Percentiles rank a stretch among this genome's conserved stretches.
Conservation (phyloP, 2,329 filamentous ascomycete species). For the Akanthomyces dipterigenus region DNA sequence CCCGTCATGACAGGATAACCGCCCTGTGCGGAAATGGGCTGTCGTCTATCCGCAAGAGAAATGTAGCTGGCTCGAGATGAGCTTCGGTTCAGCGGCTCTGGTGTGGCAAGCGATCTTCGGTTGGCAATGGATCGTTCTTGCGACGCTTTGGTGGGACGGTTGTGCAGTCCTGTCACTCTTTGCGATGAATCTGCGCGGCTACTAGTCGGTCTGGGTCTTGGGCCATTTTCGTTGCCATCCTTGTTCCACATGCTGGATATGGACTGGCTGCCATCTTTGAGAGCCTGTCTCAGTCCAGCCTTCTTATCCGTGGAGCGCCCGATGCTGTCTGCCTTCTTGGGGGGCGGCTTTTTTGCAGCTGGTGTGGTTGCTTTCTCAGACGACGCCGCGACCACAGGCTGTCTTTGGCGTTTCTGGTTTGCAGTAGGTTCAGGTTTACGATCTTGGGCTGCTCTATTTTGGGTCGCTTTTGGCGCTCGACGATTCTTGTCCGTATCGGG, state of each 20-base stretch:
- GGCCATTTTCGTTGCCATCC: conserved; percentile 27
- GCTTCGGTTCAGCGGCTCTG: conserved; percentile 28
- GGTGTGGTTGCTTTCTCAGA: conserved; percentile 20
- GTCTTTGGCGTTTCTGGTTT: conserved; percentile 40
- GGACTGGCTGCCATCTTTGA: conserved; percentile 43
- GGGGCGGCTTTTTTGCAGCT: conserved; percentile 17
- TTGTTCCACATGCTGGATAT: conserved; percentile 44
- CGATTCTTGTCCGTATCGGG: background rate
- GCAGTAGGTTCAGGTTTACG: conserved; percentile 18
- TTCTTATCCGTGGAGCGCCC: conserved; percentile 35
- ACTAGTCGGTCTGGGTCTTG: conserved; percentile 18
- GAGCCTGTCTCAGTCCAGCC: conserved; percentile 39
- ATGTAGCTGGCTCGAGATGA: conserved; percentile 43
- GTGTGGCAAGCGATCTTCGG: conserved; percentile 14
- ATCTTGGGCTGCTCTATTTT: no score
- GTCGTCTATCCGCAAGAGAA: conserved; percentile 43
- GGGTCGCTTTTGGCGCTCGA: background rate
- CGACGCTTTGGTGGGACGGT: conserved; percentile 7
- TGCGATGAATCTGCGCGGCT: conserved; percentile 9
- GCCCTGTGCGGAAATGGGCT: conserved; percentile 49
- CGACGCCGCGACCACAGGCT: conserved; percentile 16
- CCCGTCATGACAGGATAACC: conserved; percentile 47
- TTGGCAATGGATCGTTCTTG: conserved; percentile 1
- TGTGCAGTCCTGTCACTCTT: conserved; percentile 14
- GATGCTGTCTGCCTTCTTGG: background rate